phyloP scores from a whole-genome alignment of 129 eudicot species.

The Gnaphalium uliginosum region DNA sequence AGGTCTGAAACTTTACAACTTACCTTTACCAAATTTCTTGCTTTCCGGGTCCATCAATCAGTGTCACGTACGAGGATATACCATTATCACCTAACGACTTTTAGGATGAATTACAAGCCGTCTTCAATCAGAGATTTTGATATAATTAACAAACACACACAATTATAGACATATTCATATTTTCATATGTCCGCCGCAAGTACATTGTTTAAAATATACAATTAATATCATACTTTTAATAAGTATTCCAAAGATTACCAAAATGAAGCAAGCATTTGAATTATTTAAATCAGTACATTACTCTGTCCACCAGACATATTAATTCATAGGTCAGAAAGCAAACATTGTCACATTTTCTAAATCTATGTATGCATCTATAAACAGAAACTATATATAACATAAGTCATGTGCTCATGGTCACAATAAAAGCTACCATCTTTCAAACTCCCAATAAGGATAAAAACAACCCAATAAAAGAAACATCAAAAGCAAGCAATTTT shows the following conservation, averaged over 20 bases:
- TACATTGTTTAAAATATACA: neutral
- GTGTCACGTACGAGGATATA: constrained; percentile 36
- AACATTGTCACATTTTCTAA: neutral
- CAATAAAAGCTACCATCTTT: constrained; percentile 4
- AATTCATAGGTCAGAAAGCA: neutral
- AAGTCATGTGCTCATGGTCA: constrained; percentile 13
- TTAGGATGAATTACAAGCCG: constrained; percentile 2
- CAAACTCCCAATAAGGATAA: constrained; percentile 17
- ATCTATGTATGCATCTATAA: constrained; percentile 8
- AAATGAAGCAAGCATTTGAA: constrained; percentile 1
- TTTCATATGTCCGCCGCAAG: neutral
- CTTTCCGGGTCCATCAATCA: constrained; percentile 86
- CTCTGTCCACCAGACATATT: neutral
- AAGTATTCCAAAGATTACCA: constrained; percentile 2
- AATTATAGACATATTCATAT: neutral
- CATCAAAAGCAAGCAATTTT: constrained; percentile 6
- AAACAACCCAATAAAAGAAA: constrained; percentile 7
- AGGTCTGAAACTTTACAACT: constrained; percentile 15
- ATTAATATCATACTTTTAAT: neutral
- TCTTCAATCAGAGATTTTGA: neutral
- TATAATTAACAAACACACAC: neutral
- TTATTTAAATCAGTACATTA: neutral
- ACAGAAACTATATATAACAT: constrained; percentile 4
- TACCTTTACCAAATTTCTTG: constrained; percentile 94
- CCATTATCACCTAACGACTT: constrained; percentile 48